Base-by-base conservation (phyloP, 2,329 filamentous ascomycete species). In the Phialophora macrospora region DNA sequence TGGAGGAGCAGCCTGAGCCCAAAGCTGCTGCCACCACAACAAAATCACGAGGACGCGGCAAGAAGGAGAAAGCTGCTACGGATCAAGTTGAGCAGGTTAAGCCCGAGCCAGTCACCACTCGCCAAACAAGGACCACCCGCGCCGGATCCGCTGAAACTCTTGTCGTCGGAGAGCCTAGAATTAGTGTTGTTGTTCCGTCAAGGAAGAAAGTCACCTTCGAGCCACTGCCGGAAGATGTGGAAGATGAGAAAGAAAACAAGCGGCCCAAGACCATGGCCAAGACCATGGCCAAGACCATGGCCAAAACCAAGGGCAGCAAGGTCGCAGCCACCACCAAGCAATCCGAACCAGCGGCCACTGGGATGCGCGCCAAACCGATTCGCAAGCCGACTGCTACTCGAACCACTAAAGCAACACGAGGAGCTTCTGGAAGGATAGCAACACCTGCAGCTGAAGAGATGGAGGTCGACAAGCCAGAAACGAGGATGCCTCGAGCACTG, bases 151-250 rank as follows among this genome's bases (percentile, higher is more conserved):
- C 55, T 24, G 57, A 62, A 12, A 64, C 67, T 11, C 62, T 60
- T 34, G 56, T 58, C n/a, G 44, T 52, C 3, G 17, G 41, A 20
- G 67, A 64, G 9, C 57, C 67, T 20, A 44, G 49, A 4, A 38
- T 67, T 20, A 48, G 54, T 38, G 55, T 66, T 22, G 60, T 63
- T 11, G 32, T 62, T 4, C 64, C 62, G 0, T 75, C 77, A 58
- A 78, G 77, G 71, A 82, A 81, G 73, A 82, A 77, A 49, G 81
- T 83, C 26, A 82, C 80, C 2, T 83, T 83, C 67, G 74, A 80
- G 62, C 79, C 82, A 62, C 66, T 75, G 28, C 59, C 68, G 3
- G 67, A 74, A 1, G 73, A 75, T 2, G 55, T 60, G 17, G 78
- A 78, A 4, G 78, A 78, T 3, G 80, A 81, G 28, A 79, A 80